Evolutionary conservation across 805 yeast genomes (phyloP), one percentile per base, ranked within the genome.

Genomic region (Ogataea corticis): DNA sequence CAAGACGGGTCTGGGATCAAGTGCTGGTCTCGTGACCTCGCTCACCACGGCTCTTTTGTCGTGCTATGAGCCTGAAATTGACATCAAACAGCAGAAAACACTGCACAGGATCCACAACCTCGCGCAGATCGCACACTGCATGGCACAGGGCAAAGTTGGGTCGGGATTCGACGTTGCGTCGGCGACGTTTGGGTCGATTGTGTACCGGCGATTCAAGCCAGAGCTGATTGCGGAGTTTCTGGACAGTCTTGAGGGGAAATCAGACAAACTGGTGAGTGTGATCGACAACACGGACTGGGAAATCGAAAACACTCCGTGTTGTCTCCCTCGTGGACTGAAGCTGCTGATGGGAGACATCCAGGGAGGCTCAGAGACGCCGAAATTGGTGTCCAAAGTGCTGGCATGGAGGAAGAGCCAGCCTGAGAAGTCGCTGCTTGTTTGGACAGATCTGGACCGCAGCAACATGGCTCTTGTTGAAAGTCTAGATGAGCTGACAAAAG

Each of bases 111-210:
- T 92, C 29, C 98, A 94, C 63, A 92, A 89, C 57, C 66, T 89
- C 21, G 80, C 97, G 0, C 99, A 94, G 63, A 71, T 87, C 7
- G 85, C 96, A 0, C 99, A 94, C 64, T 91, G 97, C 63, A 76
- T 80, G 46, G 98, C 99, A 2, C 99, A 94, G 64, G 87, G 88
- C 27, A 94, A 94, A 65, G 83, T 94, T 19, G 99, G 99, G 0
- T 89, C 97, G 3, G 99, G 99, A 0, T 94, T 94, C 65, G 99
- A 94, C 62, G 96, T 94, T 33, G 98, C 96, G 0, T 84, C 97
- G 19, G 99, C 99, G 0, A 84, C 87, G 0, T 92, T 76, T 65
- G 99, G 99, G 1, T 86, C 96, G 0, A 85, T 91, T 37, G 74
- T 82, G 5, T 94, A 94, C 65, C 74, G 79, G 35, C 72, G 99